Conservation (phyloP, 2,329 filamentous ascomycete genomes). For the Aureobasidium sp. region DNA sequence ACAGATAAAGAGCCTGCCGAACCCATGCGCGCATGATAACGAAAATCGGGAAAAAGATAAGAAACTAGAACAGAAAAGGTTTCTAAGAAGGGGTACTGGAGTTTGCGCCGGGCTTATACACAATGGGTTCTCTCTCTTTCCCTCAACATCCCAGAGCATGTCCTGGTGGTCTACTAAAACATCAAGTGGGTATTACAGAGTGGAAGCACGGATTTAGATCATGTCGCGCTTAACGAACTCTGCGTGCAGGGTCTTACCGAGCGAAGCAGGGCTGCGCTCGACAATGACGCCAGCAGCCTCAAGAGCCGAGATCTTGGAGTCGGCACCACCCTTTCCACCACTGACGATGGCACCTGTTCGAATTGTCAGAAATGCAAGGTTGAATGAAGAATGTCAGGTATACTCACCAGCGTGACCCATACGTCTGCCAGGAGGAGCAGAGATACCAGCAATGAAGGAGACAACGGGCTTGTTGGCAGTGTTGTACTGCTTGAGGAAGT, state of each 20-base stretch:
- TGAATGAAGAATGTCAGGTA: neutral
- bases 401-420: conserved; percentile 88
- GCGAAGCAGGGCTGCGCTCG: conserved; percentile 82
- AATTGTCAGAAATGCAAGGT: conserved; percentile 2
- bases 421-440: conserved; percentile 85
- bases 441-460: conserved; percentile 97
- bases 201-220: conserved; percentile 51
- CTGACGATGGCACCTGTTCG: conserved; percentile 73
- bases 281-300: conserved; percentile 91
- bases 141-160: neutral
- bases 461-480: conserved; percentile 91
- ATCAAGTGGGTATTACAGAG: conserved; percentile 9
- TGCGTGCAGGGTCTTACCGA: conserved; percentile 88
- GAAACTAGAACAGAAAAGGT: conserved; percentile 2
- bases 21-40: conserved; percentile 7
- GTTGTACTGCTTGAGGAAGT: conserved; percentile 91
- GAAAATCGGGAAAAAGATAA: neutral
- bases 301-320: conserved; percentile 95
- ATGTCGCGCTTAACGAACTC: conserved; percentile 96
- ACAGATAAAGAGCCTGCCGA: conserved; percentile 4
- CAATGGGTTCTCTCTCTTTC: conserved; percentile 7
- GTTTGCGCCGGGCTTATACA: conserved; percentile 5
- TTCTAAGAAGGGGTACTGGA: conserved; percentile 6
- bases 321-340: conserved; percentile 93
- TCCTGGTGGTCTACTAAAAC: conserved; percentile 1